These are phyloP conservation scores for Terfezia claveryi DNA, from an alignment of 495 filamentous ascomycete species.

Conservation along the genomic window DNA sequence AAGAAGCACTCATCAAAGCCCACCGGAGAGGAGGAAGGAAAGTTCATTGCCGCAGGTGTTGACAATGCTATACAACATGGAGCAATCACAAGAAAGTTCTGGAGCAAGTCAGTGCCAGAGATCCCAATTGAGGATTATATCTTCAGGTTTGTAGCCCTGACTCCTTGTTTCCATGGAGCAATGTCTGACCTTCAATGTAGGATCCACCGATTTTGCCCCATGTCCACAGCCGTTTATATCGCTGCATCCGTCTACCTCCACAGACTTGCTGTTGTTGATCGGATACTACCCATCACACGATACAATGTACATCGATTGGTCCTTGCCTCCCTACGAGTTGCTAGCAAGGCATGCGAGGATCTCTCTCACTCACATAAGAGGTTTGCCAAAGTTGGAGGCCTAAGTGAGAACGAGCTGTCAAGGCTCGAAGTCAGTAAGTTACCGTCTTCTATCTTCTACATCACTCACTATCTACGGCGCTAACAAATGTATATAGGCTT, in stretches of 20 bases:
- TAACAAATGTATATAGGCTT: not conserved
- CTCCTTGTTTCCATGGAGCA: not conserved
- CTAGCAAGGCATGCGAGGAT: conserved; percentile 86
- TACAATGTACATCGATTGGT: conserved; percentile 75
- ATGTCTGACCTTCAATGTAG: conserved; percentile 6
- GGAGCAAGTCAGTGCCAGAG: conserved; percentile 61
- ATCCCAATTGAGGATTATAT: conserved; percentile 73
- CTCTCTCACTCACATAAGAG: conserved; percentile 62
- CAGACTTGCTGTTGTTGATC: conserved; percentile 50
- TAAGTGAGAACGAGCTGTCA: conserved; percentile 54
- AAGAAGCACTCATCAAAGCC: conserved; percentile 16
- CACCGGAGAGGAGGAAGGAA: conserved; percentile 21
- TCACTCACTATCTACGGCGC: not conserved
- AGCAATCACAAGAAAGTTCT: conserved; percentile 74
- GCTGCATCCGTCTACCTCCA: conserved; percentile 80
- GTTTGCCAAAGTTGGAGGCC: conserved; percentile 75
- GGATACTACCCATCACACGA: conserved; percentile 47
- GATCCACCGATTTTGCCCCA: conserved; percentile 74
- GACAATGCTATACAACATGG: conserved; percentile 46
- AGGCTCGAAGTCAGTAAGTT: conserved; percentile 54
- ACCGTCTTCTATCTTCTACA: not conserved
- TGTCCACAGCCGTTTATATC: conserved; percentile 93
- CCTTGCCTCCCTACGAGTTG: conserved; percentile 61
- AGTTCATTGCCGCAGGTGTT: conserved; percentile 36
- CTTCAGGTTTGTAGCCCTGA: conserved; percentile 26